A percentile compares a stretch with the other conserved stretches of the same genome.
Conservation (phyloP, 73 alveolate species). For the Paramecium sexaurelia region DNA sequence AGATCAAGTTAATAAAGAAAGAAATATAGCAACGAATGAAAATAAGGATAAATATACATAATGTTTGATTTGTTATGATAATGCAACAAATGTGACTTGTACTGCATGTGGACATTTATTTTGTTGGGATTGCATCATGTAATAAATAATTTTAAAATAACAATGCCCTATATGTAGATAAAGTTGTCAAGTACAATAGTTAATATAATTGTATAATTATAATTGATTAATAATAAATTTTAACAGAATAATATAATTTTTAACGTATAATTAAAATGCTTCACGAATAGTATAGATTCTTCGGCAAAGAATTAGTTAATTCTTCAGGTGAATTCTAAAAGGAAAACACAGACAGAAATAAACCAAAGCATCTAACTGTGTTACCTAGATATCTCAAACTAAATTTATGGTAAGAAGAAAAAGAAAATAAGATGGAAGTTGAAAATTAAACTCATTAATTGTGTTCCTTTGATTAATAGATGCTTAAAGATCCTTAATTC, state of each 20-base stretch:
- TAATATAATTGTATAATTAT: conserved; percentile 30
- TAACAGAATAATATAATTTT: conserved; percentile 23
- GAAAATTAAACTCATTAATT: not conserved
- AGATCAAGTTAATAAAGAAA: conserved; percentile 3
- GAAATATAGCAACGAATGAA: not conserved
- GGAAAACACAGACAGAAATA: conserved; percentile 21
- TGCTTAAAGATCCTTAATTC: conserved; percentile 6
- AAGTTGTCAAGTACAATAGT: conserved; percentile 67
- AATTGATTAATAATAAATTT: conserved; percentile 41
- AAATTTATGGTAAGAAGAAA: conserved; percentile 34
- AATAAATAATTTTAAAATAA: conserved; percentile 63
- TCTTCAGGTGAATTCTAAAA: conserved; percentile 35
- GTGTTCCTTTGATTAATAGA: not conserved
- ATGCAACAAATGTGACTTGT: conserved; percentile 63
- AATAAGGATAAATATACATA: conserved; percentile 45
- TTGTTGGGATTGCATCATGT: conserved; percentile 80
- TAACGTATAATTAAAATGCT: conserved; percentile 5
- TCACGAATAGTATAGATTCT: conserved; percentile 7
- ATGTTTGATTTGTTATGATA: conserved; percentile 74
- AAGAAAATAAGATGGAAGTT: conserved; percentile 16
- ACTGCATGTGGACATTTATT: conserved; percentile 82
- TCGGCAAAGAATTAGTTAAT: conserved; percentile 40
- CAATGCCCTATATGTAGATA: conserved; percentile 80
- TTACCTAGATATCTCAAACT: conserved; percentile 39
- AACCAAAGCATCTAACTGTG: conserved; percentile 50